Evolutionary conservation across 116 monocot genomes (phyloP).

Genomic region (Dioscorea cayenensis): DNA sequence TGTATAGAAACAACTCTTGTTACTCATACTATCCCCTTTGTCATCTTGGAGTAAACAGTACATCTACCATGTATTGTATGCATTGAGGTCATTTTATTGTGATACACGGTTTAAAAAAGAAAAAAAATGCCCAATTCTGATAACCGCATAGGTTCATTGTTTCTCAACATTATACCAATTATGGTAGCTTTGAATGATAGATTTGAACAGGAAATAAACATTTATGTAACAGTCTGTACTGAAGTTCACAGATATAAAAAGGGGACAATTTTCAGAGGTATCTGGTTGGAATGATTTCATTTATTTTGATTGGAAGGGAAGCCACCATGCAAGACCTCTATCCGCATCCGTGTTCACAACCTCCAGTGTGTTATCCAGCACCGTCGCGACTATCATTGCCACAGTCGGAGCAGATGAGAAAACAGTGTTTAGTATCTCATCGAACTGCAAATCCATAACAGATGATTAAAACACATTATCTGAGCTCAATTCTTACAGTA

Average conservation of each 20-base stretch:
- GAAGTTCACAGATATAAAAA: neutral
- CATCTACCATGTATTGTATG: no score
- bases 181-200: no score
- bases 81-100: no score
- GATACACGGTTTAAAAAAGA: no score
- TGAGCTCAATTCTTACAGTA: no score
- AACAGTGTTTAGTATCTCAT: slow-evolving; percentile 77
- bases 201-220: no score
- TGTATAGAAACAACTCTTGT: neutral
- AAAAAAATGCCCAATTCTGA: no score
- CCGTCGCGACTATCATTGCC: slow-evolving; percentile 55
- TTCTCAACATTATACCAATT: no score
- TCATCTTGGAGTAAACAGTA: no score
- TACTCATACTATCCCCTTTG: neutral
- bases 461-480: neutral
- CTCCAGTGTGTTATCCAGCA: slow-evolving; percentile 79
- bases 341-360: slow-evolving; percentile 25
- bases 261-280: slow-evolving; percentile 21
- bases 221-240: neutral
- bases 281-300: slow-evolving; percentile 46
- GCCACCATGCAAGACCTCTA: slow-evolving; percentile 73
- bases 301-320: slow-evolving; percentile 48
- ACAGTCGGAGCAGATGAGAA: slow-evolving; percentile 72
- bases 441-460: slow-evolving; percentile 49
- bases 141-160: no score